These are phyloP conservation scores for Pseudocercospora macadamiae DNA, from an alignment of 2,329 filamentous ascomycete genomes.

Conservation along the genomic window DNA sequence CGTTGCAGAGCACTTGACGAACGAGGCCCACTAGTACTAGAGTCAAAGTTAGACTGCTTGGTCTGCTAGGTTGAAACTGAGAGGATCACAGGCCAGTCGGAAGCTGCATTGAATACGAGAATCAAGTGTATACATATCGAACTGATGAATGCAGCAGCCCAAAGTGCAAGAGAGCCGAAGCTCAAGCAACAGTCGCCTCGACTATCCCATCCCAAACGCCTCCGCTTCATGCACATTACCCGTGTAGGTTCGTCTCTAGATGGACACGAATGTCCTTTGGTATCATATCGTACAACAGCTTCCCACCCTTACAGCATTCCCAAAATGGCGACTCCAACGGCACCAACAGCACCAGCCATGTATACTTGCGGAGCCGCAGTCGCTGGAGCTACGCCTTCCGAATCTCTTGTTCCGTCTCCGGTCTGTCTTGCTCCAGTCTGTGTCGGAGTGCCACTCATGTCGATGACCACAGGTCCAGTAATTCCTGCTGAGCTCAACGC, in stretches of 20 bases:
- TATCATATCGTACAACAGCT: not conserved
- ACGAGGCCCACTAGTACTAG: too few relatives aligned
- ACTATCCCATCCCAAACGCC: too few relatives aligned
- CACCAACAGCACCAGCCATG: slow-evolving; percentile 13
- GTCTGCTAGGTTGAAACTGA: too few relatives aligned
- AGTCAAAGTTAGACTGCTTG: too few relatives aligned
- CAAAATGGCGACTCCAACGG: slow-evolving; percentile 11
- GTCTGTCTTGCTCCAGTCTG: not conserved
- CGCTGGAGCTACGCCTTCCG: not conserved
- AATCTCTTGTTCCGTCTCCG: not conserved
- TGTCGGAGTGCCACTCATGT: not conserved
- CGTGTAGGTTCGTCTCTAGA: not conserved
- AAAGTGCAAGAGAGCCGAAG: too few relatives aligned
- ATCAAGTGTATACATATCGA: too few relatives aligned
- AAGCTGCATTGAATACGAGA: too few relatives aligned
- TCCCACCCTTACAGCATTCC: slow-evolving; percentile 1
- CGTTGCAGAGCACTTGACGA: too few relatives aligned
- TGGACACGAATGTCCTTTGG: not conserved
- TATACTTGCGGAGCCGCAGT: slow-evolving; percentile 10
- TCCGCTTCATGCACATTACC: slow-evolving; percentile 1
- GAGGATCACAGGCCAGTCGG: too few relatives aligned
- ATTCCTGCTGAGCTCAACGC: slow-evolving; percentile 19
- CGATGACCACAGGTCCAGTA: slow-evolving; percentile 12
- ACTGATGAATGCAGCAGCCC: too few relatives aligned
- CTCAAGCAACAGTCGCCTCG: not conserved